Base-by-base conservation (phyloP, 2,329 filamentous ascomycete genomes). In the Exophiala phaeomuriformis region DNA sequence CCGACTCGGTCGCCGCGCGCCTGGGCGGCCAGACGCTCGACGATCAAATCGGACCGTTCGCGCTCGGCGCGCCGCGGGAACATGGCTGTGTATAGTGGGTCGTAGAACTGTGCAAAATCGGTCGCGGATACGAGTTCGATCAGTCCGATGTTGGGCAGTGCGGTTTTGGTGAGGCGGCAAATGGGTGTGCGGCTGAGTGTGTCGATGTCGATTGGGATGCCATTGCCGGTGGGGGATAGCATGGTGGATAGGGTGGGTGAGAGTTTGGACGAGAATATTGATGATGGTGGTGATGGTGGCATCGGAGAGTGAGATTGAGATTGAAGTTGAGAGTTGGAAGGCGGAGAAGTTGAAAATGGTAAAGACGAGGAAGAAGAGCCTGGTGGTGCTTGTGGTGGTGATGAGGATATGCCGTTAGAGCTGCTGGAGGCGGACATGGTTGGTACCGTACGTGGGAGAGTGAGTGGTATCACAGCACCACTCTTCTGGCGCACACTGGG, bases 51-150 rank as follows among this genome's bases (percentile, higher is more conserved):
- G 7, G 60, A 60, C 35, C 48, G 35, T 41, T 62, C 60, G 31
- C 60, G 55, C 45, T 62, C 60, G 10, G 47, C 10, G 10, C 44
- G 48, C 27, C 54, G 47, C 5, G 55, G 55, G 48, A 62, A 62
- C 44, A 57, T 62, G 35, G 53, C 27, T 4, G 49, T 46, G 53
- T 62, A 62, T 2, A 62, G 51, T 3, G 32, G 28, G 49, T 62
- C 51, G 47, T 62, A 62, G 43, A 58, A 40, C 2, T 41, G 36
- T 3, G 46, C 30, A 46, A 62, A 62, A 19, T 56, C 58, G 5
- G 51, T n/a, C 1, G 57, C 48, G 3, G 53, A 53, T 36, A 62
- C 60, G 35, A 62, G 57, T 32, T 62, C 60, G 49, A 62, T 59
- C 4, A 49, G 9, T 8, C 53, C 53, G 46, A 59, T 55, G 28